Evolutionary conservation across 2,329 filamentous ascomycete species (phyloP), one percentile per base, ranked within the genome.

Genomic region (Aureobasidium sp.): DNA sequence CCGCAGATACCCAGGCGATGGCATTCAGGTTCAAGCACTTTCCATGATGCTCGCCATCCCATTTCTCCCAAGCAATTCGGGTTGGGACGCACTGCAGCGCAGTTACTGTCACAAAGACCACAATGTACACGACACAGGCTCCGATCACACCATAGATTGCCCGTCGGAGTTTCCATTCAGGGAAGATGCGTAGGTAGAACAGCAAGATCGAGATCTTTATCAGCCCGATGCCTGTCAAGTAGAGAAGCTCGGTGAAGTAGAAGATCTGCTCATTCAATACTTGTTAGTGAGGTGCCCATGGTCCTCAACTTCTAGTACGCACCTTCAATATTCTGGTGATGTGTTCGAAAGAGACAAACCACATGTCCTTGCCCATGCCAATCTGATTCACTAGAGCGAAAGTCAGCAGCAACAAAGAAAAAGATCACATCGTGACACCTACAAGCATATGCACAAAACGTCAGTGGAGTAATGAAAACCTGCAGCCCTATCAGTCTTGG

Each of bases 121-220:
- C 5, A 5, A 39, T 48, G 14, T 50, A 62, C 3, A 44, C 10
- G 6, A 61, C 32, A 17, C 66, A 58, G 57, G 61, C 59, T 16
- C 44, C 52, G 30, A 64, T 63, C 45, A 63, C 56, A 8, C 51
- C 53, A 25, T 63, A 61, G 44, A 61, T 63, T 11, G 58, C 57
- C 14, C 59, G 58, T 22, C 64, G 62, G 45, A 68, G 67, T 27
- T 57, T 59, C 16, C 58, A 54, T 8, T 67, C 55, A 16, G 60
- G 60, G 48, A 69, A 71, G 34, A 68, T 64, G 30, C 67, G 64
- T 30, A 66, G 61, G 56, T 68, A 68, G 6, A 67, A 61, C 21
- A 62, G 61, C 6, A 66, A 56, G 21, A 68, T 63, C 3, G 65
- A 65, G 6, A 64, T 58, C 54, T 69, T 69, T 53, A 62, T 67